Evolutionary conservation across 768 basidiomycete genomes (phyloP).

Genomic region (Mycena vitilis): DNA sequence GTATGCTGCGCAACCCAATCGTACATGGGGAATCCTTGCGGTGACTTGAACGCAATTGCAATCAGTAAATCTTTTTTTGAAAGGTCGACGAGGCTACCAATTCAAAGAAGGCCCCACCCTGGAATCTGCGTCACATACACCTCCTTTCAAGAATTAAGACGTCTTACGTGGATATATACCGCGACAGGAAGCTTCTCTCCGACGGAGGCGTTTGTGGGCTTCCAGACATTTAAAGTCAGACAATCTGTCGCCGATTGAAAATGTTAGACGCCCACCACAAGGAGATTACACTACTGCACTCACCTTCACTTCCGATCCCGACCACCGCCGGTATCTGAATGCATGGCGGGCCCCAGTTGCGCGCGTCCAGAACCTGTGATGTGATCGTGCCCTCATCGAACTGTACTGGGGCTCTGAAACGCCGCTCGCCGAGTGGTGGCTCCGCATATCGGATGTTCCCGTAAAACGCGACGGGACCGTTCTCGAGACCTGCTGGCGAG

Average conservation of each 20-base stretch:
- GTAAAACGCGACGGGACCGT: conserved; percentile 55
- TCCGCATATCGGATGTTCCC: conserved; percentile 56
- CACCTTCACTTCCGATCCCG: conserved; percentile 59
- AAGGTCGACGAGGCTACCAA: conserved; percentile 41
- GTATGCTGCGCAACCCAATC: conserved; percentile 59
- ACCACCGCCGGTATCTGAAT: conserved; percentile 60
- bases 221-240: conserved; percentile 56
- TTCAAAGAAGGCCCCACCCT: conserved; percentile 57
- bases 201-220: conserved; percentile 49
- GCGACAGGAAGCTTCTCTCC: conserved; percentile 53
- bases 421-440: conserved; percentile 53
- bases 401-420: conserved; percentile 52
- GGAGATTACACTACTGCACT: too few relatives aligned
- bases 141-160: neutral
- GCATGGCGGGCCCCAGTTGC: conserved; percentile 58
- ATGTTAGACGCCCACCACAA: too few relatives aligned
- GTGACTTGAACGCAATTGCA: conserved; percentile 42
- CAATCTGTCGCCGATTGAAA: too few relatives aligned
- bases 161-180: conserved; percentile 54
- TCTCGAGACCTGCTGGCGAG: conserved; percentile 47
- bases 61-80: too few relatives aligned
- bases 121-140: neutral
- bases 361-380: conserved; percentile 50
- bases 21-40: conserved; percentile 60
- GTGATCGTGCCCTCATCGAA: conserved; percentile 47